phyloP scores from a whole-genome alignment of 768 basidiomycete genomes.

The Lactifluus pinguis region DNA sequence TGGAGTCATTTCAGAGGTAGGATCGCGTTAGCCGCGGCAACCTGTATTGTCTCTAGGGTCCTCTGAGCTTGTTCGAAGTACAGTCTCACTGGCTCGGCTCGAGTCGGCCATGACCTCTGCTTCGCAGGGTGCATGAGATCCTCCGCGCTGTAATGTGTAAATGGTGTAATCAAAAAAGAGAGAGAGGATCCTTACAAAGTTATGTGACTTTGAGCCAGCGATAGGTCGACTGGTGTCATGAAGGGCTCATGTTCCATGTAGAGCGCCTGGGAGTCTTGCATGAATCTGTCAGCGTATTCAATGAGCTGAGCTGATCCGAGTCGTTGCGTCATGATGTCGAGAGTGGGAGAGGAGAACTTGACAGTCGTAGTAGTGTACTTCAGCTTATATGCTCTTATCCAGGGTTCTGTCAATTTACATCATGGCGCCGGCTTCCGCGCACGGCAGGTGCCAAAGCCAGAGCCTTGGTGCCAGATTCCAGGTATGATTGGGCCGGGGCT shows the following conservation, averaged over 20 bases:
- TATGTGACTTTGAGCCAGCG: background rate
- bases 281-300: background rate
- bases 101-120: background rate
- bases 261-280: background rate
- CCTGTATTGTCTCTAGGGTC: conserved; percentile 2
- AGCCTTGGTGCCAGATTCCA: too few species aligned
- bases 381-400: background rate
- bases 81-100: background rate
- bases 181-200: background rate
- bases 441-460: too few species aligned
- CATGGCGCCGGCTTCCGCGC: too few species aligned
- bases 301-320: background rate
- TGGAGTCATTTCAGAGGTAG: background rate
- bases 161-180: background rate
- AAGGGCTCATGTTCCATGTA: background rate
- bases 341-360: background rate
- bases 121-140: background rate
- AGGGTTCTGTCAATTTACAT: too few species aligned
- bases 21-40: background rate
- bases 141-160: background rate
- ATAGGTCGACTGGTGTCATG: background rate
- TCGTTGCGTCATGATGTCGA: too few species aligned
- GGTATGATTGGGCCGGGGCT: too few species aligned
- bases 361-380: background rate
- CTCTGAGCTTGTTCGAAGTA: background rate